Base-by-base conservation (phyloP, 495 filamentous ascomycete genomes). In the Saxophila tyrrhenica region DNA sequence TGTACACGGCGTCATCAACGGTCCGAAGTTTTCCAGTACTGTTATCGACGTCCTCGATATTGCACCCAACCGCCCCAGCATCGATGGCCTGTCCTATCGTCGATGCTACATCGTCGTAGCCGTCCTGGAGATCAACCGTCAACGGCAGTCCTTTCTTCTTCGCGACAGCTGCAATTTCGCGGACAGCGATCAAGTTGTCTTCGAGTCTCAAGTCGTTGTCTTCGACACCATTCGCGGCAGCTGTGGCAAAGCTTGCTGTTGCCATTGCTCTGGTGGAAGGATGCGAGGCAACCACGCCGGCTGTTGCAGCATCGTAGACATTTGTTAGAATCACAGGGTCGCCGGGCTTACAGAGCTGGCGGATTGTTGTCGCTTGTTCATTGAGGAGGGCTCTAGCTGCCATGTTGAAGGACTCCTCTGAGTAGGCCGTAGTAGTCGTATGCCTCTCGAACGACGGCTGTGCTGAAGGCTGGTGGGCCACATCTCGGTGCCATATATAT, bases 11-110 rank as follows among this genome's bases (percentile, higher is more conserved):
- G 25, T 48, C 45, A 7, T 25, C 24, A 13, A 48, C 45, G 11
- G 5, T 25, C 21, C 45, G 10, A 13, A 48, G 24, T 21, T 48
- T 25, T 23, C 21, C 45, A 15, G 13, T 25, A 24, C 5, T 25
- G 24, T 48, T 48, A 17, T 48, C 45, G 21, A 48, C 45, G 45
- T 48, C 45, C 21, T 48, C 45, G 13, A 48, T 24, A 17, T 48
- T 48, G 45, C 45, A 23, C 3, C 45, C 45, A 11, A 48, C 45
- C 10, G 23, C 45, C 10, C 45, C 45, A 48, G 45, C 21, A 20
- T 23, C 45, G 23, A 48, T 48, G 20, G 24, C 20, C 21, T 48
- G 45, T 17, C 17, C 9, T 2, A 48, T 25, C 20, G 21, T 48
- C 17, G 20, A 5, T 25, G 20, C 45, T 8, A 48, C 23, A 48